Conservation (phyloP, 2,329 filamentous ascomycete genomes). For the Aspergillus terreus region DNA sequence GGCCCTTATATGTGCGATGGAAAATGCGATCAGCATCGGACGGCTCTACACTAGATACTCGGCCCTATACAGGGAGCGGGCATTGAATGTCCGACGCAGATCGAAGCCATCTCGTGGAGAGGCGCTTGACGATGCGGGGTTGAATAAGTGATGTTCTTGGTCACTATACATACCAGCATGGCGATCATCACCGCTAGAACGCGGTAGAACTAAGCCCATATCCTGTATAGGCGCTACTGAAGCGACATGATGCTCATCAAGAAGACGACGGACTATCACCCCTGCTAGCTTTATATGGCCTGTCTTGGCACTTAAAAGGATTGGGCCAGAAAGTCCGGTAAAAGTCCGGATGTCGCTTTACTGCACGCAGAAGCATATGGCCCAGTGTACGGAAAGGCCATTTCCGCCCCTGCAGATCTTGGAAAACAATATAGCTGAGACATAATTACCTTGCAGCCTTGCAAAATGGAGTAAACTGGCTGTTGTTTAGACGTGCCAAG, state of each 20-base stretch:
- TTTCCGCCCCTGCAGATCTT: neutral
- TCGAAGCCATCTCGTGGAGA: neutral
- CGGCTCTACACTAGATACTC: neutral
- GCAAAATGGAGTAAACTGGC: neutral
- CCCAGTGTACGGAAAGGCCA: neutral
- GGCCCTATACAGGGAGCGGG: constrained; percentile 5
- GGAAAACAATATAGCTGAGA: neutral
- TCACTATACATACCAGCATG: neutral
- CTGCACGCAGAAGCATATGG: neutral
- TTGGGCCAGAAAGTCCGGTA: constrained; percentile 8
- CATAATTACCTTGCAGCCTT: neutral
- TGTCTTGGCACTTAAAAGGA: constrained; percentile 3
- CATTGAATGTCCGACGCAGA: neutral
- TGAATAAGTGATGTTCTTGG: neutral
- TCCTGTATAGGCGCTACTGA: neutral
- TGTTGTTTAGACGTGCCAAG: neutral
- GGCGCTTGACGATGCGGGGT: neutral
- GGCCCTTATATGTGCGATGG: neutral
- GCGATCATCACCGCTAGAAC: neutral
- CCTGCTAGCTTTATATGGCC: neutral
- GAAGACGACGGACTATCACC: neutral
- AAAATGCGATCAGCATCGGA: constrained; percentile 1
- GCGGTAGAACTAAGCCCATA: neutral
- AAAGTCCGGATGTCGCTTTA: constrained; percentile 1
- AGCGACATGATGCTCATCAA: neutral